Evolutionary conservation across 2,329 filamentous ascomycete genomes (phyloP).

Genomic region (Diaporthe vaccinii): DNA sequence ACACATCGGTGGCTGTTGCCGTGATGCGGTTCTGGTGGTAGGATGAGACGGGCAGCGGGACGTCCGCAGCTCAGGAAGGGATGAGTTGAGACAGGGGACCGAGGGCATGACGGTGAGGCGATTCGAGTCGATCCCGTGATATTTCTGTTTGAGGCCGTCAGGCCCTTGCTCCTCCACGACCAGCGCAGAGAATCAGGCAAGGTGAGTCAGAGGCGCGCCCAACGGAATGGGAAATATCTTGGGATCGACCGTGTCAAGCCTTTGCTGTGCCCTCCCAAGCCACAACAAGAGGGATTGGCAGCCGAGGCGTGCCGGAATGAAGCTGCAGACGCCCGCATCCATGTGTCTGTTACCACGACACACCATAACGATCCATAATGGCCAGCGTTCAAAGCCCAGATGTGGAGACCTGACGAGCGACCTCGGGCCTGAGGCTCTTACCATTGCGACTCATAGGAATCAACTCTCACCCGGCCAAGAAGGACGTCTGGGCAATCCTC

Average conservation of each 20-base stretch:
- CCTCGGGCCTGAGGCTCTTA: conserved; percentile 80
- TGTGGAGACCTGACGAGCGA: conserved; percentile 79
- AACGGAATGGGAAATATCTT: conserved; percentile 51
- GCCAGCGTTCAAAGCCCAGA: conserved; percentile 74
- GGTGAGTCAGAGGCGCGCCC: conserved; percentile 48
- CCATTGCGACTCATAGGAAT: conserved; percentile 80
- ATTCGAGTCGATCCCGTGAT: conserved; percentile 50
- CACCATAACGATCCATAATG: conserved; percentile 48
- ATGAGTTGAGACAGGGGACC: conserved; percentile 52
- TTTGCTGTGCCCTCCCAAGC: conserved; percentile 60
- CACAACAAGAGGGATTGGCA: conserved; percentile 45
- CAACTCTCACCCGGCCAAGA: conserved; percentile 65
- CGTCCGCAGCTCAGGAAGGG: conserved; percentile 42
- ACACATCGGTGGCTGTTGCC: conserved; percentile 59
- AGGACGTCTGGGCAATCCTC: conserved; percentile 70
- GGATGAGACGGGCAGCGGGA: conserved; percentile 45
- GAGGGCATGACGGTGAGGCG: conserved; percentile 59
- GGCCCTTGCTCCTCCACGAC: conserved; percentile 55
- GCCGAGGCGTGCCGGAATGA: conserved; percentile 35
- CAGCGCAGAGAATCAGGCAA: conserved; percentile 58
- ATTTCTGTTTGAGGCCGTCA: conserved; percentile 62
- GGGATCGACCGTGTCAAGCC: conserved; percentile 64
- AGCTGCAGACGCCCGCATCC: conserved; percentile 39
- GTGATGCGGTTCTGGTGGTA: conserved; percentile 57
- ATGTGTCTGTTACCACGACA: conserved; percentile 46